These are phyloP conservation scores for Glaciozyma antarctica DNA, from an alignment of 768 basidiomycete species.

Conservation along the genomic window DNA sequence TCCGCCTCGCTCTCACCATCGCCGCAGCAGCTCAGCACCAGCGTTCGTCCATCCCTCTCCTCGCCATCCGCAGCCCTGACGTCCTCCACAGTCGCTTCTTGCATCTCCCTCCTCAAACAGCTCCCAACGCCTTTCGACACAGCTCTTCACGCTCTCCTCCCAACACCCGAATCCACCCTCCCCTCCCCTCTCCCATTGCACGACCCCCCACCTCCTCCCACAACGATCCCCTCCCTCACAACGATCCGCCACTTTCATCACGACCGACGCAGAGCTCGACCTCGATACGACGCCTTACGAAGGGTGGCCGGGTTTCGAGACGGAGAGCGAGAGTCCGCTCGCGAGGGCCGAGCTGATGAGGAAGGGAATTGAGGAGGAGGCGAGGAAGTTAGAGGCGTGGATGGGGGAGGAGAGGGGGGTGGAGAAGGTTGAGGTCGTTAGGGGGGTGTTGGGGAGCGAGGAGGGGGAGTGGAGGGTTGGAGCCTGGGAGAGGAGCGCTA, in stretches of 20 bases:
- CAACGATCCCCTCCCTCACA: neutral
- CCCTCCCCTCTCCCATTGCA: neutral
- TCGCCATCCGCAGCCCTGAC: neutral
- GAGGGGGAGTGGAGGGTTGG: too few species aligned
- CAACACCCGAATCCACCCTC: neutral
- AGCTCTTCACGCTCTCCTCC: neutral
- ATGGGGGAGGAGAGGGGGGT: too few species aligned
- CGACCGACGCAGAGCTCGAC: neutral
- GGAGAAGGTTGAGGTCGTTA: too few species aligned
- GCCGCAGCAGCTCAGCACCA: neutral
- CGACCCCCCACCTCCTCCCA: neutral
- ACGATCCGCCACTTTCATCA: neutral
- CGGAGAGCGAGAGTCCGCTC: too few species aligned
- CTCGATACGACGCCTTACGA: neutral
- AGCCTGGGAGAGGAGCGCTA: too few species aligned
- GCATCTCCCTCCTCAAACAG: neutral
- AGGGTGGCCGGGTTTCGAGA: too few species aligned
- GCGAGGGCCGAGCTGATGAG: too few species aligned
- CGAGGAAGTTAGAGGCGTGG: too few species aligned
- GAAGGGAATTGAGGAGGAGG: too few species aligned
- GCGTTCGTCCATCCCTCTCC: neutral
- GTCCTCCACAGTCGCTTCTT: neutral
- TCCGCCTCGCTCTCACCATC: neutral
- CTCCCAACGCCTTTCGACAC: neutral
- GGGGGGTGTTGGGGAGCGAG: too few species aligned